Percentiles rank a stretch among this genome's conserved stretches.
phyloP scores from a whole-genome alignment of 2,329 filamentous ascomycete genomes.

The Escovopsis weberi region DNA sequence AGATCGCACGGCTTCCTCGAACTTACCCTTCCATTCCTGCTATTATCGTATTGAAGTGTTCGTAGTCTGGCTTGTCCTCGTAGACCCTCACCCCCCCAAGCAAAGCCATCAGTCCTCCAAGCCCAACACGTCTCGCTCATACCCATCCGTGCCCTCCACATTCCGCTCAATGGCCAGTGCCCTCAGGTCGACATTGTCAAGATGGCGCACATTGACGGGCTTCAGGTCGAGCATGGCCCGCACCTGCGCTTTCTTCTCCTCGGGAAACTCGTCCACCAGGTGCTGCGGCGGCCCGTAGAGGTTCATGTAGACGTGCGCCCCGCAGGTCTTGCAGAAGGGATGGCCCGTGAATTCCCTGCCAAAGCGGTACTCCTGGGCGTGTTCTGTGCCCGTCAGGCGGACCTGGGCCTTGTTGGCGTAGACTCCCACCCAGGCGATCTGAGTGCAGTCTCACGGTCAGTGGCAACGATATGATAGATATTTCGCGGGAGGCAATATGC shows the following conservation, averaged over 20 bases:
- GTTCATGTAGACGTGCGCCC: constrained; percentile 14
- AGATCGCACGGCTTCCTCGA: no score
- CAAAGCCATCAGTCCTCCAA: no score
- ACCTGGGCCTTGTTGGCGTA: constrained; percentile 17
- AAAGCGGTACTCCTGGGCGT: constrained; percentile 13
- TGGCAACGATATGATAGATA: no score
- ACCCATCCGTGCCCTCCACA: constrained; percentile 14
- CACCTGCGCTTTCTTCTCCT: constrained; percentile 11
- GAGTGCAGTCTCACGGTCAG: neutral
- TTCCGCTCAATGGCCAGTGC: constrained; percentile 7
- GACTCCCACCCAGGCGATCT: constrained; percentile 15
- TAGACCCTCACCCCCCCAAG: no score
- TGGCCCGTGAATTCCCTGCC: constrained; percentile 9
- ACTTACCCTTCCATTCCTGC: no score
- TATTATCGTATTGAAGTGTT: no score
- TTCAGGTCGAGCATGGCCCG: constrained; percentile 11
- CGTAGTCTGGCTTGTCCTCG: no score
- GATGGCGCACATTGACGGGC: constrained; percentile 12
- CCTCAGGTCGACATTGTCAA: constrained; percentile 10
- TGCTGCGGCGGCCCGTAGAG: constrained; percentile 16
- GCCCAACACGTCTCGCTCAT: constrained; percentile 1
- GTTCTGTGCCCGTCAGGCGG: constrained; percentile 11
- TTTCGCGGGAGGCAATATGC: no score
- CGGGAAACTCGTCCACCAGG: constrained; percentile 13
- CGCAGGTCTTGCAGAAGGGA: constrained; percentile 15